Conservation (phyloP, 495 filamentous ascomycete genomes). For the Aspergillus ellipticus region DNA sequence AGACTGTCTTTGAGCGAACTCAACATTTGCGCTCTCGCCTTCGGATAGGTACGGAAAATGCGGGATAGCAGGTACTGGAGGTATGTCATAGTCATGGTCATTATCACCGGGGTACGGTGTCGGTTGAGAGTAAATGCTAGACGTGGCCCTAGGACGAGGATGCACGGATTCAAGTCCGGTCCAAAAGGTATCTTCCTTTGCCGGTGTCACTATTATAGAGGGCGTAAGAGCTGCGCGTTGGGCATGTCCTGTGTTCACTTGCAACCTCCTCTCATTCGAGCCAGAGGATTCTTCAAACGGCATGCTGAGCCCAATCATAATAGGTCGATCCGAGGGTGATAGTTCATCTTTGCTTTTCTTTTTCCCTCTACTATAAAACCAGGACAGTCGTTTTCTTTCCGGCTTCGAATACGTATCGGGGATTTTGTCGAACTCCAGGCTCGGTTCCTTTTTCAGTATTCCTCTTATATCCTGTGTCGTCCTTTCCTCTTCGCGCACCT, state of each 20-base stretch:
- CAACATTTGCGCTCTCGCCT: slow-evolving; percentile 27
- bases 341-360: slow-evolving; percentile 49
- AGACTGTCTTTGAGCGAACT: slow-evolving; percentile 31
- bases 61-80: slow-evolving; percentile 64
- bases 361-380: slow-evolving; percentile 15
- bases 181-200: slow-evolving; percentile 61
- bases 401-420: slow-evolving; percentile 14
- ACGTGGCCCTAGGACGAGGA: slow-evolving; percentile 43
- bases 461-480: slow-evolving; percentile 23
- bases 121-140: slow-evolving; percentile 68
- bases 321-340: slow-evolving; percentile 70
- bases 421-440: slow-evolving; percentile 17
- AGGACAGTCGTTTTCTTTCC: slow-evolving; percentile 16
- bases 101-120: slow-evolving; percentile 32
- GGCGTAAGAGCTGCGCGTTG: slow-evolving; percentile 46
- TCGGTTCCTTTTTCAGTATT: slow-evolving; percentile 23
- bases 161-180: slow-evolving; percentile 24
- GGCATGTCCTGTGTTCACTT: slow-evolving; percentile 26
- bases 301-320: slow-evolving; percentile 75
- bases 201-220: slow-evolving; percentile 64
- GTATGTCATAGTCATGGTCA: slow-evolving; percentile 33
- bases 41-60: slow-evolving; percentile 27
- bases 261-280: slow-evolving; percentile 24
- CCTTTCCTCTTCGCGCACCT: slow-evolving; percentile 35
- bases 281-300: slow-evolving; percentile 55